Base-by-base conservation (phyloP, 495 filamentous ascomycete genomes). In the Emericellopsis terricola region DNA sequence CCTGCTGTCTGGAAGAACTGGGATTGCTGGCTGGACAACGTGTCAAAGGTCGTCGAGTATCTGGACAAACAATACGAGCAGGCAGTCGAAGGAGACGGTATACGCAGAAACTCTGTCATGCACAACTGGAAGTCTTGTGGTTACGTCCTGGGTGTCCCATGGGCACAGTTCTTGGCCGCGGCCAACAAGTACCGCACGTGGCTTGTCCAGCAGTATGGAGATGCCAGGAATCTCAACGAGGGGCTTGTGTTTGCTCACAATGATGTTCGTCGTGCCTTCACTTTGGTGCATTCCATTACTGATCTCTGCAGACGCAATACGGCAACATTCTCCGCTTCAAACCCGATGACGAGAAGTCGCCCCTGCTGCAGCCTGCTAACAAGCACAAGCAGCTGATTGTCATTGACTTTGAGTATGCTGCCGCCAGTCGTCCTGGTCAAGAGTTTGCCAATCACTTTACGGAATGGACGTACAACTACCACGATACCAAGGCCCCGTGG, bases 361-460 rank as follows among this genome's bases (percentile, higher is more conserved):
- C 91, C 2, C 67, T 96, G 15, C 73, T 94, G 6, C 68, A 81
- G 20, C 91, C 89, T 1, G 70, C 76, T 26, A 92, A 94, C 48
- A 73, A 86, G 42, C 89, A 99, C 57, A 94, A 85, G 52, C 86
- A 87, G 48, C 70, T 99, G 3, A 63, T 94, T 2, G 89, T 99
- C 35, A 99, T 99, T 46, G 89, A 99, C 55, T 99, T 99, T 45
- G 89, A 99, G 50, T 99, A 99, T 49, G 82, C 91, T 1, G 84
- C 76, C 8, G 85, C 89, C 32, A 99, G 94, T 47, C 59, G 74
- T 1, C 75, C 73, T 4, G 91, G 84, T 2, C 65, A 81, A 19
- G 89, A 99, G 53, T 94, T 99, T 51, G 89, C 85, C 33, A 99
- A 99, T 52, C 89, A 99, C 52, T 99, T 96, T 55, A 74, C 82